Conservation (phyloP, 1,284 basidiomycete species). For the Fomitopsis pinicola region DNA sequence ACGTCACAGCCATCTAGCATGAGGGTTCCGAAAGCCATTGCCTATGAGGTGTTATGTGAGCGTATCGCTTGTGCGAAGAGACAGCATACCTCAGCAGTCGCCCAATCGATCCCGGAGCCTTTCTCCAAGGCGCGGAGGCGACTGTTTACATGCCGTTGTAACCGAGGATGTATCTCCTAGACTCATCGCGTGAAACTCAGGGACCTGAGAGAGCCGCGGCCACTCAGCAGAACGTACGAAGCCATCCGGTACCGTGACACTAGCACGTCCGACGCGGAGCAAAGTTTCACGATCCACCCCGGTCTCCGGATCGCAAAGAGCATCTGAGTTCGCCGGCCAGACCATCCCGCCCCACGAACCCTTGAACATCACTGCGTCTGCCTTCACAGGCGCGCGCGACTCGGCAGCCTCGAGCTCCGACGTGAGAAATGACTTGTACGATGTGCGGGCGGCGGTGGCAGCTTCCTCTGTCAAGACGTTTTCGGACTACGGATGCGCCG, state of each 20-base stretch:
- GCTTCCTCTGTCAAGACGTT: constrained; percentile 47
- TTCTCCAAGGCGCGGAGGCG: constrained; percentile 68
- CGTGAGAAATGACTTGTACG: constrained; percentile 61
- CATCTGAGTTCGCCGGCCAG: constrained; percentile 63
- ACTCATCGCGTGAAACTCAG: neutral
- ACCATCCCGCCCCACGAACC: constrained; percentile 68
- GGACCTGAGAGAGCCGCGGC: neutral
- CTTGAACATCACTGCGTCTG: constrained; percentile 42
- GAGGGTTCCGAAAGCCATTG: constrained; percentile 81
- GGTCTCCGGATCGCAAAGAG: constrained; percentile 57
- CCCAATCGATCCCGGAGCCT: constrained; percentile 79
- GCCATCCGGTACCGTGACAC: constrained; percentile 66
- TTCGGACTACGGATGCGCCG: constrained; percentile 39
- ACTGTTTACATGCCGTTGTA: constrained; percentile 77
- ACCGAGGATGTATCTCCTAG: constrained; percentile 74
- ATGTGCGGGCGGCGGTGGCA: constrained; percentile 45
- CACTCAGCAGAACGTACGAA: constrained; percentile 52
- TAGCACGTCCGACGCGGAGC: constrained; percentile 59
- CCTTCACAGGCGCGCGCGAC: constrained; percentile 42
- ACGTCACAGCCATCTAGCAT: constrained; percentile 78
- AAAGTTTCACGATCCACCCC: constrained; percentile 56
- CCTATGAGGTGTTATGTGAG: constrained; percentile 33
- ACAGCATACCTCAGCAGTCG: constrained; percentile 71
- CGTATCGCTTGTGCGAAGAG: neutral
- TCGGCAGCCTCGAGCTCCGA: constrained; percentile 49